Base-by-base conservation (phyloP, 768 basidiomycete species). In the Mycena chlorophos region DNA sequence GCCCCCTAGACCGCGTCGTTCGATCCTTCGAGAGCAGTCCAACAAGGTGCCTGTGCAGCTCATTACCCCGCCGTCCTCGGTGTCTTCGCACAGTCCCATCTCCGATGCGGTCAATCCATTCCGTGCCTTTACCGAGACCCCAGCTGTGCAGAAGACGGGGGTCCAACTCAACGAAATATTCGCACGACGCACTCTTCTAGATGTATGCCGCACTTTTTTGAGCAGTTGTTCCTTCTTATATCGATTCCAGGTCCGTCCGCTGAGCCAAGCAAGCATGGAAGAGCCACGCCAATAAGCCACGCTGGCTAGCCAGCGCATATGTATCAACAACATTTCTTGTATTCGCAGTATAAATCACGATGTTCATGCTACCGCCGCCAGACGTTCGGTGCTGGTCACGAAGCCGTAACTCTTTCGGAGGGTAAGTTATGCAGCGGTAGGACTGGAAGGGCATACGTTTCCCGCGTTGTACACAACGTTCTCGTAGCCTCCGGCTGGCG, bases 381-480 rank as follows among this genome's bases (percentile, higher is more conserved):
- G 56, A 37, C 69, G 66, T 51, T 60, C 58, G 12, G 71, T 69
- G 57, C 74, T 71, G n/a, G 72, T 74, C 10, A 82, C 71, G 66
- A 83, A 85, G 3, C 81, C 83, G 50, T 82, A 84, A 58, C 68
- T 71, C 80, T 83, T 34, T 34, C 31, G 17, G 31, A 34, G 56
- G 55, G 5, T n/a, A 28, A 34, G 10, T 34, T 8, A 37, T 55
- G 38, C 40, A 45, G 30, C 20, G n/a, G 25, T 20, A 5, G 16
- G 20, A 28, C n/a, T n/a, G 17, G 26, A 22, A 8, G 29, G 5
- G 23, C 82, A 67, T 60, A 85, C 83, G 59, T 80, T 80, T 10
- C 69, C 73, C 29, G 77, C 69, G 61, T 87, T 87, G 58, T 84
- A 73, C n/a, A 83, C 66, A 5, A 87, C 74, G 56, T 79, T 87